Evolutionary conservation across 1,284 basidiomycete species (phyloP).

Genomic region (Ustanciosporium gigantosporum): DNA sequence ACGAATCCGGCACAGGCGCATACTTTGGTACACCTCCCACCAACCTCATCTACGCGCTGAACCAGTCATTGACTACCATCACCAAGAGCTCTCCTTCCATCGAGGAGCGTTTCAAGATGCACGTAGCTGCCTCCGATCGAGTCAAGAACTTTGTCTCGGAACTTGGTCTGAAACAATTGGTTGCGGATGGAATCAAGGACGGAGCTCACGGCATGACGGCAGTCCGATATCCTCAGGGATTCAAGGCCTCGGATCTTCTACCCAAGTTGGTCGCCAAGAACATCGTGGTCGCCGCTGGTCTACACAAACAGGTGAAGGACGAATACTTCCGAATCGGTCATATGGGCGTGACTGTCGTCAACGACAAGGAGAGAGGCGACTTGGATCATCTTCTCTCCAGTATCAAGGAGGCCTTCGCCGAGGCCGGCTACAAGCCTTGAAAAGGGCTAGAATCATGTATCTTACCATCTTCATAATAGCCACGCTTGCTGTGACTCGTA

Average conservation of each 20-base stretch:
- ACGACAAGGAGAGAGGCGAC: constrained; percentile 66
- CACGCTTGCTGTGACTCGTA: too few species aligned
- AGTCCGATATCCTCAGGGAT: constrained; percentile 54
- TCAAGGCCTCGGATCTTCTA: constrained; percentile 51
- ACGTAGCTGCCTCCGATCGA: constrained; percentile 73
- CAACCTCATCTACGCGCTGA: constrained; percentile 89
- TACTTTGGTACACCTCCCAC: constrained; percentile 68
- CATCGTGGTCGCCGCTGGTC: constrained; percentile 83
- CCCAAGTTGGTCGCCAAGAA: constrained; percentile 69
- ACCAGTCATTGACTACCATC: constrained; percentile 77
- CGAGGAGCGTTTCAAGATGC: constrained; percentile 77
- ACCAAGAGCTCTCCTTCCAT: constrained; percentile 67
- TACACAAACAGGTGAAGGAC: constrained; percentile 87
- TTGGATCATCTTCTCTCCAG: constrained; percentile 74
- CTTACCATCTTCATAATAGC: too few species aligned
- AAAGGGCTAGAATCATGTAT: too few species aligned
- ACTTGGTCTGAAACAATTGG: constrained; percentile 69
- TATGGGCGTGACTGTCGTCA: constrained; percentile 83
- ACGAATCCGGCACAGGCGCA: constrained; percentile 54
- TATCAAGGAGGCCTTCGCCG: constrained; percentile 67
- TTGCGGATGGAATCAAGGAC: constrained; percentile 53
- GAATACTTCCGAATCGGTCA: constrained; percentile 67
- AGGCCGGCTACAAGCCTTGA: constrained; percentile 62
- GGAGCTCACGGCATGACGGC: constrained; percentile 61
- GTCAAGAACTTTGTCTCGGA: constrained; percentile 73